A percentile compares a stretch with the other conserved stretches of the same genome.
Evolutionary conservation across 2,329 filamentous ascomycete species (phyloP).

Genomic region (Phyllosticta citriasiana): DNA sequence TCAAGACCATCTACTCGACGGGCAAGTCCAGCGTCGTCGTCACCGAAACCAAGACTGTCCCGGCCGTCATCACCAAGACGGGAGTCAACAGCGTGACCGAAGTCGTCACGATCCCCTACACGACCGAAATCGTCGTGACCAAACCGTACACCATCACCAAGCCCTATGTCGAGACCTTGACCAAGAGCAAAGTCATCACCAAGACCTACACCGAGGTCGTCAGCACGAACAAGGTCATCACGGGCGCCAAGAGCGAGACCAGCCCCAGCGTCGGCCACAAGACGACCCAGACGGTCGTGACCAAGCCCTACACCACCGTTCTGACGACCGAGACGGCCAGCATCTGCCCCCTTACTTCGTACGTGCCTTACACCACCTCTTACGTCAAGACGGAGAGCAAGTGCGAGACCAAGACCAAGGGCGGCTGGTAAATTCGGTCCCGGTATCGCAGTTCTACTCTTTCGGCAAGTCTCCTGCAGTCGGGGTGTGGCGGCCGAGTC

Average conservation of each 20-base stretch:
- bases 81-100: conserved; percentile 11
- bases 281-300: conserved; percentile 13
- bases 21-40: neutral
- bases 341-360: conserved; percentile 15
- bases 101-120: conserved; percentile 11
- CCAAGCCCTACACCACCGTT: conserved; percentile 12
- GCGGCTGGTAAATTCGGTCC: neutral
- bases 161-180: neutral
- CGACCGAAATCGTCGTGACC: neutral
- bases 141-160: neutral
- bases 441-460: neutral
- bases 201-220: conserved; percentile 11
- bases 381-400: conserved; percentile 15
- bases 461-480: neutral
- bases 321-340: conserved; percentile 11
- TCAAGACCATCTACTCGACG: neutral
- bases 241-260: neutral
- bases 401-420: conserved; percentile 15
- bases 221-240: conserved; percentile 13
- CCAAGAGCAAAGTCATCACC: neutral
- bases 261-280: neutral
- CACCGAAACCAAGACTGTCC: conserved; percentile 1
- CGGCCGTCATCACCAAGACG: neutral
- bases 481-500: neutral
- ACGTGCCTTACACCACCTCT: conserved; percentile 14